Evolutionary conservation across 2,329 filamentous ascomycete genomes (phyloP), one percentile per base, ranked within the genome.

Genomic region (Aulographum hederae): DNA sequence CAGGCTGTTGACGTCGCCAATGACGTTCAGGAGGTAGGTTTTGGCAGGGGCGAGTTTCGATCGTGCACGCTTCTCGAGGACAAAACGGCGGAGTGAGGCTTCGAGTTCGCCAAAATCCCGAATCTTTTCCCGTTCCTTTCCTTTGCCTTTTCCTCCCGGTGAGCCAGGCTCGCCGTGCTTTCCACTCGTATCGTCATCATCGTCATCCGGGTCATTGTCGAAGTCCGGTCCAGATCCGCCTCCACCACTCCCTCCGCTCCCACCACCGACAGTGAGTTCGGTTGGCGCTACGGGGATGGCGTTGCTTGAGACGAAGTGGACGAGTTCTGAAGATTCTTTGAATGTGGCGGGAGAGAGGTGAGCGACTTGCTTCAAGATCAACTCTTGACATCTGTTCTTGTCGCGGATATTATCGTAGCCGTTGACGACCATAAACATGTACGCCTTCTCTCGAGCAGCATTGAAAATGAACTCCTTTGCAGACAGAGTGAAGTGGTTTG

Each of bases 381-480:
- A 79, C 47, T 89, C 82, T 51, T 93, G 71, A 51, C 86, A 95
- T 36, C 86, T 68, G 37, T 81, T 67, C 59, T 94, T 89, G 53
- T 95, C 85, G 39, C 78, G 69, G 44, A 98, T 95, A 38, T 78
- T 78, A 54, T 98, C 89, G 46, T 84, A 98, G 13, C 86, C 85
- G 50, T 98, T 98, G 41, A 98, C 89, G 11, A 98, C 89, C 53
- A 98, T 92, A 53, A 98, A 98, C 39, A 98, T 85, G 49, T 98
- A 98, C 0, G 89, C 86, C 56, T 98, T 98, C 48, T 98, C 89
- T 26, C 86, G 73, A 1, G 89, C 89, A 2, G 89, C 89, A 31
- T 86, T 86, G 63, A 80, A 79, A 38, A 98, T 93, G 47, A 98
- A 98, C 45, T 98, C 89, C 54, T 80, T 91, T n/a, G 89, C 85